phyloP scores from a whole-genome alignment of 495 filamentous ascomycete species.

The Penicillium mononematosum region DNA sequence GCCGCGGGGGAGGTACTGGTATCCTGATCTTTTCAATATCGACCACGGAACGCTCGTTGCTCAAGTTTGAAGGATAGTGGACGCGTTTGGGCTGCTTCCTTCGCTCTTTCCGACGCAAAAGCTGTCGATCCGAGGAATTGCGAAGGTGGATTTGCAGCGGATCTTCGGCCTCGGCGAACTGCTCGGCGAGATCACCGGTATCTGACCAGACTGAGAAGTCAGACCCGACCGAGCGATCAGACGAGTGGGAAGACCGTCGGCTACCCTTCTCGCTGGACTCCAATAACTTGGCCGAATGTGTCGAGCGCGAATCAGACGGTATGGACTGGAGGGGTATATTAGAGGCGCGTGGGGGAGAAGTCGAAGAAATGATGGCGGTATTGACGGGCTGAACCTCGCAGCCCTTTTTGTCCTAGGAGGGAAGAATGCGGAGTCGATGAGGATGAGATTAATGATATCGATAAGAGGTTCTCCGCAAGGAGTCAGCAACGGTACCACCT shows the following conservation, averaged over 20 bases:
- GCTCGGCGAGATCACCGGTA: constrained; percentile 89
- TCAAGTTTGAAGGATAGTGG: constrained; percentile 48
- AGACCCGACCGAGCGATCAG: constrained; percentile 61
- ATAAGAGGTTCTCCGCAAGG: constrained; percentile 13
- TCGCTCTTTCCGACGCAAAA: constrained; percentile 34
- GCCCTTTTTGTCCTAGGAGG: constrained; percentile 30
- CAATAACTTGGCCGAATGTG: constrained; percentile 36
- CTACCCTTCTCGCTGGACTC: constrained; percentile 49
- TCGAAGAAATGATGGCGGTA: constrained; percentile 60
- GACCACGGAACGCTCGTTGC: constrained; percentile 48
- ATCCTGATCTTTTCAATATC: constrained; percentile 82
- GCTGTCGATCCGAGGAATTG: constrained; percentile 59
- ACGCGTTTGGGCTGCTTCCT: constrained; percentile 50
- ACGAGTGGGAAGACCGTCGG: constrained; percentile 55
- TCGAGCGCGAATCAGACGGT: constrained; percentile 36
- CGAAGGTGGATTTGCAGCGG: constrained; percentile 65
- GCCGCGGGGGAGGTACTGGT: constrained; percentile 63
- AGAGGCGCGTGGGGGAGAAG: constrained; percentile 46
- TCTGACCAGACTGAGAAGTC: constrained; percentile 85
- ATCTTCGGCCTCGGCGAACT: constrained; percentile 78
- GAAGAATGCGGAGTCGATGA: constrained; percentile 12
- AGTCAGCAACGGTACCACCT: constrained; percentile 8
- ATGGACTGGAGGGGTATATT: constrained; percentile 59
- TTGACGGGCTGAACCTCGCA: constrained; percentile 45
- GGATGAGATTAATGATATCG: constrained; percentile 9